These are phyloP conservation scores for Aegilops longissima DNA, from an alignment of 176 grass and related monocot genomes.

Conservation along the genomic window DNA sequence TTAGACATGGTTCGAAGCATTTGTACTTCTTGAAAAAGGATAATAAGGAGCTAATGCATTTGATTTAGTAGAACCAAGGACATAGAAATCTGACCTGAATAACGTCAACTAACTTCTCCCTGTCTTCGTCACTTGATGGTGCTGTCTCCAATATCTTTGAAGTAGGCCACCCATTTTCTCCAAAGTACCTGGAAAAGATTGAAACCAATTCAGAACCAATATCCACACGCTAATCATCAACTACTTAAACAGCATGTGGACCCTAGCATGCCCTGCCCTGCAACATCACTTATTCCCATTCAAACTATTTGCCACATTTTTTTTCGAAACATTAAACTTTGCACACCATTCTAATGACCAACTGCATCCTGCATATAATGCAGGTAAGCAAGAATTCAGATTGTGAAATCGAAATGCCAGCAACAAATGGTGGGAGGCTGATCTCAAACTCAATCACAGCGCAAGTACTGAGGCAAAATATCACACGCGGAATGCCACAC, in stretches of 20 bases:
- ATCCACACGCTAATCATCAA: constrained; percentile 19
- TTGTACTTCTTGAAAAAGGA: background rate
- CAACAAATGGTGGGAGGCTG: background rate
- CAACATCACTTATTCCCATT: background rate
- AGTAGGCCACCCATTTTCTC: constrained; percentile 87
- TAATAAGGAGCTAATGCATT: background rate
- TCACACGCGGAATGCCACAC: no score
- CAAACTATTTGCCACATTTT: background rate
- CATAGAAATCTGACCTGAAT: constrained; percentile 56
- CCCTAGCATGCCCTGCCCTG: background rate
- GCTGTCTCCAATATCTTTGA: constrained; percentile 70
- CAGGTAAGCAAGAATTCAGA: background rate
- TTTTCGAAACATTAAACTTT: background rate
- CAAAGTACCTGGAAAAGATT: constrained; percentile 71
- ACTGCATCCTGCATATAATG: background rate
- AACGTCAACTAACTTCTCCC: constrained; percentile 83
- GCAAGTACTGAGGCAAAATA: background rate
- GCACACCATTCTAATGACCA: background rate
- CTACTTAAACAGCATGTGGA: background rate
- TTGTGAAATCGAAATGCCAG: background rate
- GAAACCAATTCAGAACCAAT: constrained; percentile 27
- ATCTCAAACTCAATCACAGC: background rate
- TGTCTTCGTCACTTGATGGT: constrained; percentile 65
- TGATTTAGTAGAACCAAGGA: background rate
- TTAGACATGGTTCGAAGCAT: background rate